Evolutionary conservation across 2,329 filamentous ascomycete genomes (phyloP).

Genomic region (Raffaelea deltoideospora): DNA sequence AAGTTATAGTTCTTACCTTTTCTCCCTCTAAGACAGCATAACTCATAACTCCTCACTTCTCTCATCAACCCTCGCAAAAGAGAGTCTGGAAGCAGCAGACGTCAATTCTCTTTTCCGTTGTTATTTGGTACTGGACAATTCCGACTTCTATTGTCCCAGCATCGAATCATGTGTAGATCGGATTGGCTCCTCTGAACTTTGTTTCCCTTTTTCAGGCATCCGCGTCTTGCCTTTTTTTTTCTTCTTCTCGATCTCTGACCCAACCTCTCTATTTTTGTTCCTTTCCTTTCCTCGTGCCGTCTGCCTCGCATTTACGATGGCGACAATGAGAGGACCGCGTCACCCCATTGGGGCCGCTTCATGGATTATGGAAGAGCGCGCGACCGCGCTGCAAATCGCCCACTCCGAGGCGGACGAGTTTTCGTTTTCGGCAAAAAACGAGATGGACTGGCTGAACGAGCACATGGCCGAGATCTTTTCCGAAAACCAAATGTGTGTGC

Average conservation of each 20-base stretch:
- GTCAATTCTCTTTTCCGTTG: too few relatives aligned
- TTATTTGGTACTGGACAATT: too few relatives aligned
- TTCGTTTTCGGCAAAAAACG: conserved; percentile 78
- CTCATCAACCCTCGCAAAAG: too few relatives aligned
- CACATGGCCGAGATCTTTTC: conserved; percentile 94
- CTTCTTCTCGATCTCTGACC: neutral
- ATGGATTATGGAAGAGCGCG: conserved; percentile 78
- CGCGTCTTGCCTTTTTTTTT: neutral
- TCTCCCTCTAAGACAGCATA: too few relatives aligned
- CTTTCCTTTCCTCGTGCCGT: neutral
- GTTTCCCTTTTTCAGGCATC: neutral
- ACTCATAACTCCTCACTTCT: too few relatives aligned
- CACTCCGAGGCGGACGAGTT: conserved; percentile 85
- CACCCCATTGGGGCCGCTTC: conserved; percentile 62
- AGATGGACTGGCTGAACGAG: conserved; percentile 96
- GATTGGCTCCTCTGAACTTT: too few relatives aligned
- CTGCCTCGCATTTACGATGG: conserved; percentile 12
- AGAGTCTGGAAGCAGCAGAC: too few relatives aligned
- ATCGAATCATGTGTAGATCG: too few relatives aligned
- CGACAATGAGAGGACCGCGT: conserved; percentile 39
- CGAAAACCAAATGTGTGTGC: conserved; percentile 66
- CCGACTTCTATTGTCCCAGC: too few relatives aligned
- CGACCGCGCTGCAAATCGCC: conserved; percentile 60
- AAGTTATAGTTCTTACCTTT: too few relatives aligned
- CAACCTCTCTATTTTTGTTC: neutral